Conservation (phyloP, 345 rosid species). For the Rhizophora apiculata region DNA sequence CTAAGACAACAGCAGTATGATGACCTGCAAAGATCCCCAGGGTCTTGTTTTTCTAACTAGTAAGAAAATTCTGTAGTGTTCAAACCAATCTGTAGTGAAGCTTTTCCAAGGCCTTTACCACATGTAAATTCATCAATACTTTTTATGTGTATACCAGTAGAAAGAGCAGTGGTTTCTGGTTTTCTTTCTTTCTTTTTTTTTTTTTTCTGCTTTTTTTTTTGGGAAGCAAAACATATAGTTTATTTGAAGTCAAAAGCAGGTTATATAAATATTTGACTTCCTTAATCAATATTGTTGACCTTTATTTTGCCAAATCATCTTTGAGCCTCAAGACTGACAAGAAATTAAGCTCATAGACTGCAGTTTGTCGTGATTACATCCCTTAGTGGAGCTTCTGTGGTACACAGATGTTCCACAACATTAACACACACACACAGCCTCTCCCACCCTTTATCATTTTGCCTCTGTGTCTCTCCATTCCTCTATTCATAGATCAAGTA, state of each 20-base stretch:
- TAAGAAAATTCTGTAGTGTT: neutral
- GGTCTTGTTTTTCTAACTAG: neutral
- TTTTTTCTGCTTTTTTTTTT: too few relatives aligned
- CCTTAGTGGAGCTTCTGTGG: neutral
- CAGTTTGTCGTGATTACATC: neutral
- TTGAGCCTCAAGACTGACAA: neutral
- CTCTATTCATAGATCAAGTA: neutral
- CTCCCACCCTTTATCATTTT: too few relatives aligned
- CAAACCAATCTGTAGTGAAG: neutral
- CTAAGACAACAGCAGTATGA: neutral
- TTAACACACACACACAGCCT: too few relatives aligned
- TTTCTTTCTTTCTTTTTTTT: too few relatives aligned
- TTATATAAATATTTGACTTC: neutral
- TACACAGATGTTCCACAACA: too few relatives aligned
- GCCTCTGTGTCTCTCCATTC: neutral
- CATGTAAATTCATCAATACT: too few relatives aligned
- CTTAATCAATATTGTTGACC: neutral
- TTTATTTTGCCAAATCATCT: neutral
- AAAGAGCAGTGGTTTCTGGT: too few relatives aligned
- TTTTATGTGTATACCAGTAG: too few relatives aligned
- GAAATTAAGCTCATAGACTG: neutral
- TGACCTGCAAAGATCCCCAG: neutral
- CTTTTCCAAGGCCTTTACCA: too few relatives aligned
- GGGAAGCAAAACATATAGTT: too few relatives aligned
- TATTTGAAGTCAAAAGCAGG: too few relatives aligned